Base-by-base conservation (phyloP, 2,329 filamentous ascomycete species). In the Curvularia sp. region DNA sequence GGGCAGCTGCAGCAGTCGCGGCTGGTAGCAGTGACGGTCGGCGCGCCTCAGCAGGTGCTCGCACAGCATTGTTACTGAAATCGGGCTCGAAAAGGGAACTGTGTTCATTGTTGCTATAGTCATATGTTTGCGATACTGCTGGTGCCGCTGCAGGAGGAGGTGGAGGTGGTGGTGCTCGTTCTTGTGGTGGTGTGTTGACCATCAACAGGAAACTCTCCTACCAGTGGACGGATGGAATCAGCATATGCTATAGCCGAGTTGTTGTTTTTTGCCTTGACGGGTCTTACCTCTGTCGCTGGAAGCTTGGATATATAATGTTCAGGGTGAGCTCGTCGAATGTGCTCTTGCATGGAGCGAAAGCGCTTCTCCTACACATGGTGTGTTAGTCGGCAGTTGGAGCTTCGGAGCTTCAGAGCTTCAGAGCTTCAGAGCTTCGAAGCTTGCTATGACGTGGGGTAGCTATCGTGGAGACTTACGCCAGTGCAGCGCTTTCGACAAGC, bases 271-370 rank as follows among this genome's bases (percentile, higher is more conserved):
- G 34, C 34, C 15, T 36, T n/a, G 25, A 3, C 12, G 19, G 25
- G 15, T 13, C 58, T 30, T 55, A 61, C 67, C 79, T 97, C 94
- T 69, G 94, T 99, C 48, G 95, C 95, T 67, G 95, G 94, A 70
- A 98, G 90, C 86, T 98, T 97, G 49, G 95, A 89, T 71, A 99
- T 96, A 81, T 98, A 98, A 78, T 97, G 90, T 78, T 96, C 93
- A 61, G 94, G 94, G 78, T 99, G 95, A 68, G 95, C 94, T 78
- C 95, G 89, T 72, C 95, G 92, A 74, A 99, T 98, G 76, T 99
- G 95, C 85, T 99, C 95, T 81, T 98, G 95, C 92, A 99, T 98
- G 64, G 94, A 98, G 78, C 95, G 93, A 82, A 93, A 99, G 69
- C 92, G 87, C 80, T 96, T 96, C 82, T 96, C 92, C 92, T 96